Evolutionary conservation across 306 rosid genomes (phyloP), one percentile per base, ranked within the genome.

Genomic region (Casuarina glauca): DNA sequence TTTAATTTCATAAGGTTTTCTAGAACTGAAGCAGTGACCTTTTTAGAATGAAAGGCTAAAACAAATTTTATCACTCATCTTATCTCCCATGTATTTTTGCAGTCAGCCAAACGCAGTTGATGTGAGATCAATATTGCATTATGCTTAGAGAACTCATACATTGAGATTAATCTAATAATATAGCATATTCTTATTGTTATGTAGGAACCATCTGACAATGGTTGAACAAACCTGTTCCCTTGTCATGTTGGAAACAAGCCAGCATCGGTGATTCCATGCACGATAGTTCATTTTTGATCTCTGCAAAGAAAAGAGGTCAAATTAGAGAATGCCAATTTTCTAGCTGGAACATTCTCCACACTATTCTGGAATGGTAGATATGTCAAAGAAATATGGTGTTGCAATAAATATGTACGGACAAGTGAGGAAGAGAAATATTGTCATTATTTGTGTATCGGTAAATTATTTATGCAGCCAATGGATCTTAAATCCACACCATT

Each of bases 261-360:
- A 91, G 90, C 92, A 80, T 5, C 97, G 87, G 74, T 95, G 93
- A 80, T 87, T 92, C 97, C 97, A 95, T 79, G 97, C 98, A 77
- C 97, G 96, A 76, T 92, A 91, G 82, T 95, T 95, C 97, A 92
- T 95, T 87, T 92, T 95, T 67, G 88, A 91, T 77, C 89, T 87
- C 98, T 95, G 87, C 54, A 82, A 78, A 79, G 71, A 71, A 75
- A 77, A 74, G 50, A 79, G 79, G 17, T 20, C 43, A 74, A 79
- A 66, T 66, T 58, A 49, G 69, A 39, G 39, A 81, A 68, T 69
- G 20, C 13, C 75, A 41, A 68, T 3, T n/a, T 60, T 36, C 68
- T 75, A 76, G 48, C 19, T 41, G 8, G 32, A 39, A 80, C 52
- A 75, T 9, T 72, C 77, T 70, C 74, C 11, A 6, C 58, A 12